Evolutionary conservation across 352 stramenopile genomes (phyloP), one percentile per base, ranked within the genome.

Genomic region (Aphanomyces astaci): DNA sequence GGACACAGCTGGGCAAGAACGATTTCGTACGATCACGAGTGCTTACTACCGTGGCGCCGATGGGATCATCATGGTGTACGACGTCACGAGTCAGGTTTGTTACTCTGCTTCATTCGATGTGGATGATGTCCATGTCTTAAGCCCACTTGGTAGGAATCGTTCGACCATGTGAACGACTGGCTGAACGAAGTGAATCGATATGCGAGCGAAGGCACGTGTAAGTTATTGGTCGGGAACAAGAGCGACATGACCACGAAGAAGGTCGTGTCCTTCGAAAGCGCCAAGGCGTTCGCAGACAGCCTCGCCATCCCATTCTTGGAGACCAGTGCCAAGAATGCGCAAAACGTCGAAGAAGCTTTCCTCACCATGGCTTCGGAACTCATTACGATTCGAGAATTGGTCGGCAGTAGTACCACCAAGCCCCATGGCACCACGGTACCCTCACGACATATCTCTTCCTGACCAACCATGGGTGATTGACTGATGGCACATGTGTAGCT

Each of bases 151-250:
- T 51, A 78, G 46, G 94, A 98, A 75, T 98, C 91, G 4, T 98
- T 98, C 81, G 94, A 98, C 77, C 96, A 98, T 73, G 95, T 99
- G 27, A 98, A 98, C 81, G 94, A 98, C 75, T 99, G 96, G 96
- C 83, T 99, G 30, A 96, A 98, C 71, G 94, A 97, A 66, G 86
- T 97, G 22, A 95, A 96, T 80, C 91, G 96, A 79, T 98, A 99
- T 79, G 95, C 95, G 31, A 98, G 92, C 40, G 95, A 99, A 73
- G 79, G 84, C 84, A 98, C 86, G 70, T 97, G 81, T 79, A 99
- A 99, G 81, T 80, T 99, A 33, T 78, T 99, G 32, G 94, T 99
- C 17, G 97, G 96, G 57, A 99, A 99, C 84, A 99, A 99, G 86
- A 98, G 82, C 69, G 97, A 99, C 90, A 74, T 96, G 66, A 90